phyloP scores from a whole-genome alignment of 805 yeast genomes.

The Saccharomyces paradoxus region DNA sequence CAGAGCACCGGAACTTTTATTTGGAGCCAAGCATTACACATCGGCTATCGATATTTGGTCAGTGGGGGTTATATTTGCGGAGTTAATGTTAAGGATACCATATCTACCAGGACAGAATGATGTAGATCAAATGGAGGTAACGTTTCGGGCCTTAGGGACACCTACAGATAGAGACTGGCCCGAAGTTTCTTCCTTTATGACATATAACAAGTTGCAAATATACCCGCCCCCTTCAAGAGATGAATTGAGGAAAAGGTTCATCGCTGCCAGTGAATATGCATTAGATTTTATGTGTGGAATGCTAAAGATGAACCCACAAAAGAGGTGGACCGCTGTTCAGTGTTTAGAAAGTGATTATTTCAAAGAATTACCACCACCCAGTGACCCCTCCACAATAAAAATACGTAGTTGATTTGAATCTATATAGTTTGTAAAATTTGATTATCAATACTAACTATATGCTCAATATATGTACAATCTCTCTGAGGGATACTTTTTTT shows the following conservation, averaged over 20 bases:
- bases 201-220: constrained; percentile 60
- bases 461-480: neutral
- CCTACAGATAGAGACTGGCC: constrained; percentile 94
- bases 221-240: constrained; percentile 79
- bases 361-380: constrained; percentile 64
- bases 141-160: constrained; percentile 91
- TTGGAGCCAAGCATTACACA: constrained; percentile 85
- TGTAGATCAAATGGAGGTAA: constrained; percentile 81
- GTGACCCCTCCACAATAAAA: constrained; percentile 41
- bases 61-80: constrained; percentile 92
- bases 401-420: neutral
- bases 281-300: constrained; percentile 64
- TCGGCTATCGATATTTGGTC: constrained; percentile 94
- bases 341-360: constrained; percentile 66
- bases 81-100: constrained; percentile 88
- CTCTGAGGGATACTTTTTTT: neutral
- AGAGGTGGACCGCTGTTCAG: constrained; percentile 54
- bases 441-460: neutral
- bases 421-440: neutral
- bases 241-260: constrained; percentile 73
- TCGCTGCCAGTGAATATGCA: constrained; percentile 85
- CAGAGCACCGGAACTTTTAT: constrained; percentile 86
- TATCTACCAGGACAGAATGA: constrained; percentile 91
- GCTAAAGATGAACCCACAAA: constrained; percentile 71
- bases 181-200: constrained; percentile 69